These are phyloP conservation scores for Tephrocybe rancida DNA, from an alignment of 768 basidiomycete species.

Conservation along the genomic window DNA sequence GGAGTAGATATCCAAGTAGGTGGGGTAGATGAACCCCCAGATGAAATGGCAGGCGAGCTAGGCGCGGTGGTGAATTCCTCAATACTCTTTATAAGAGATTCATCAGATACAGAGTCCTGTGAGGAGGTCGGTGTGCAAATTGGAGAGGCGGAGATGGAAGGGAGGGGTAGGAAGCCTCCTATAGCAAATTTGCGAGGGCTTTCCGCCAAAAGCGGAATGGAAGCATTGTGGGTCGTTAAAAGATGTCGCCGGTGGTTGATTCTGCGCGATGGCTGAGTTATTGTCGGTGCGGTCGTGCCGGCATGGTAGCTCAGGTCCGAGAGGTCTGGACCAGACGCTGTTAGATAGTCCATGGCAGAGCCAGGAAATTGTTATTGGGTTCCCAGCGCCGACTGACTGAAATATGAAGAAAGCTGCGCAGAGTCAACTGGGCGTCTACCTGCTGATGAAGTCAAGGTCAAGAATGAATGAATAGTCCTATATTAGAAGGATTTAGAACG, in stretches of 20 bases:
- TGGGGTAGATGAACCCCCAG: constrained; percentile 26
- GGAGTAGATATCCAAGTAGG: constrained; percentile 64
- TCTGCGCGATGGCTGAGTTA: constrained; percentile 10
- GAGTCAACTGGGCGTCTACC: too few relatives aligned
- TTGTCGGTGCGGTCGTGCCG: constrained; percentile 8
- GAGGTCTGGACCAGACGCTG: constrained; percentile 14
- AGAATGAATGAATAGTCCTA: too few relatives aligned
- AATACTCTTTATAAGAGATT: constrained; percentile 8
- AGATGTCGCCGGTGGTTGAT: constrained; percentile 3
- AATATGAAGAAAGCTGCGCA: not conserved
- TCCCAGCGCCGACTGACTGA: not conserved
- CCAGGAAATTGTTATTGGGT: too few relatives aligned
- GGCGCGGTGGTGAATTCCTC: constrained; percentile 23
- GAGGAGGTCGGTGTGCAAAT: constrained; percentile 49
- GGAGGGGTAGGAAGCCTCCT: constrained; percentile 49
- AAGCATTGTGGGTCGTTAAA: not conserved
- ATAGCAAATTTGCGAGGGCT: constrained; percentile 26
- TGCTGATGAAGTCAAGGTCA: too few relatives aligned
- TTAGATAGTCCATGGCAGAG: constrained; percentile 20
- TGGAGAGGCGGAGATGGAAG: constrained; percentile 64
- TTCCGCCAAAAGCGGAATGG: constrained; percentile 9
- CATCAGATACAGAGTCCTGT: constrained; percentile 17
- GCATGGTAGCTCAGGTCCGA: constrained; percentile 10
- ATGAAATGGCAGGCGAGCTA: constrained; percentile 18
- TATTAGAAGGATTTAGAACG: not conserved